phyloP scores from a whole-genome alignment of 768 basidiomycete genomes.

The Tubosaeta sp. region DNA sequence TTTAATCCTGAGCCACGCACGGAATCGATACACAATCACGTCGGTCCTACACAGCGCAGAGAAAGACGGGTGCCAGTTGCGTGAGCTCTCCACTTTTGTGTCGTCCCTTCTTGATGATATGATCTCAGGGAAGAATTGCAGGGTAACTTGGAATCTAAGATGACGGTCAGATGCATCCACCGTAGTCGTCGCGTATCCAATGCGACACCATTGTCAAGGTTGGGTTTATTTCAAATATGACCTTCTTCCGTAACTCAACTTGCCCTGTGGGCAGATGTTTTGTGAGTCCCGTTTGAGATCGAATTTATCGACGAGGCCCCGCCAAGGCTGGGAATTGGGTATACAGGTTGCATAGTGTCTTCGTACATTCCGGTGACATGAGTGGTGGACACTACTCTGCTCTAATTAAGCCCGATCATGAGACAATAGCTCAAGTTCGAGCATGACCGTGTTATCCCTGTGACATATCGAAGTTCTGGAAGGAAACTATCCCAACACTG shows the following conservation, averaged over 20 bases:
- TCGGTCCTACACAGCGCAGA: no score
- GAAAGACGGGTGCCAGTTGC: no score
- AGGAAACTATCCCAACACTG: slow-evolving; percentile 97
- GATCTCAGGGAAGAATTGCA: no score
- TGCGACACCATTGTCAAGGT: slow-evolving; percentile 99
- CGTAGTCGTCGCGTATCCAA: slow-evolving; percentile 50
- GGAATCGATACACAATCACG: no score
- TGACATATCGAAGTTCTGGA: slow-evolving; percentile 98
- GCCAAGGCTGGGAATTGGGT: slow-evolving; percentile 85
- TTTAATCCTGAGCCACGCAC: no score
- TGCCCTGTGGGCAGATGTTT: slow-evolving; percentile 71
- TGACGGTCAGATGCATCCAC: slow-evolving; percentile 68
- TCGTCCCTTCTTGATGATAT: no score
- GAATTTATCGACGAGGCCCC: slow-evolving; percentile 83
- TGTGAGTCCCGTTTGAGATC: slow-evolving; percentile 98
- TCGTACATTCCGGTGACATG: slow-evolving; percentile 97
- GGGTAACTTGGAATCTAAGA: slow-evolving; percentile 97
- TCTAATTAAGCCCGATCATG: slow-evolving; percentile 93
- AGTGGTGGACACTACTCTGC: slow-evolving; percentile 99
- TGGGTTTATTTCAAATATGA: slow-evolving; percentile 6
- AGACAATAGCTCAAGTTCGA: slow-evolving; percentile 98
- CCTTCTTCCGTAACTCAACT: slow-evolving; percentile 2
- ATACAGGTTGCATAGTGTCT: slow-evolving; percentile 93
- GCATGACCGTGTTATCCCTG: slow-evolving; percentile 97
- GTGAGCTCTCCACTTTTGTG: no score